Base-by-base conservation (phyloP, 768 basidiomycete species). In the Tylopilus balloui region DNA sequence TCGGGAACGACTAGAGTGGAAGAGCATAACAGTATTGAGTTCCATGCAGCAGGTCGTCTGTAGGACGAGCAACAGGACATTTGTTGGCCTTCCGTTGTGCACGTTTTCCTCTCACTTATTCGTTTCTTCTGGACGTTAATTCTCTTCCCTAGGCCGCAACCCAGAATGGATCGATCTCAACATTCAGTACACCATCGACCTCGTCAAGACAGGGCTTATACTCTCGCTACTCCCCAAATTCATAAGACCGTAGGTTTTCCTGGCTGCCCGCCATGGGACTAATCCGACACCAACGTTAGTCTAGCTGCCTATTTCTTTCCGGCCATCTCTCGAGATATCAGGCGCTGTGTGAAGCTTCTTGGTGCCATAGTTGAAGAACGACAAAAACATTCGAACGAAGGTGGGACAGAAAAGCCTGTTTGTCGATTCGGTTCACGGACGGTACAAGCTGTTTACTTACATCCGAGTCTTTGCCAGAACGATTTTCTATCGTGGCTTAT, bases 21-120 rank as follows among this genome's bases (percentile, higher is more conserved):
- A 31, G 20, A 54, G 15, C 46, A 49, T 6, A 11, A 54, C 60
- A 0, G 65, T 52, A 0, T 36, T 67, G 8, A 54, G 62, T 6
- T 50, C 52, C 0, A 54, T 69, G 4, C 61, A 59, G 49, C 53
- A 65, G 23, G 57, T 80, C n/a, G 57, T 79, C 3, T 67, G 69
- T 25, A 67, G 74, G 23, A 58, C 68, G 2, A 73, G 64, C 43
- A 78, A 75, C 55, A 70, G 79, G 9, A 40, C 72, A 9, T 76
- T 81, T 48, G 72, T 80, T 9, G 78, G 78, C 0, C 56, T 70
- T 20, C 75, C 77, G 9, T 36, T 75, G 1, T 78, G 78, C 76
- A 42, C 21, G 72, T 64, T 8, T 35, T 35, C 8, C 34, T 9
- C 25, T 27, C n/a, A n/a, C n/a, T n/a, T n/a, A n/a, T n/a, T n/a